phyloP scores from a whole-genome alignment of 495 filamentous ascomycete genomes.

The Hyaloscypha bicolor region DNA sequence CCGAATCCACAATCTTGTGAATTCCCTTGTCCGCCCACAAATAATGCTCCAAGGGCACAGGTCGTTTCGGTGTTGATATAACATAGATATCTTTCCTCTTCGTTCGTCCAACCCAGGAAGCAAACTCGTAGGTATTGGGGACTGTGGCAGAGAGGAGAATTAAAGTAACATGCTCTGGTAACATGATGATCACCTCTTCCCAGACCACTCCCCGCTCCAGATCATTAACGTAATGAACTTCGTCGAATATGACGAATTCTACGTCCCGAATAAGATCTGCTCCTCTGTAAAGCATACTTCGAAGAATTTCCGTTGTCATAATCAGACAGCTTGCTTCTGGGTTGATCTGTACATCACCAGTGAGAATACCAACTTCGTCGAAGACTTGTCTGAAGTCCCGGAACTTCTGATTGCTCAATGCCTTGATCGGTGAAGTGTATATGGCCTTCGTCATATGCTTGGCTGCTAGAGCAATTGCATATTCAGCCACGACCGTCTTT shows the following conservation, averaged over 20 bases:
- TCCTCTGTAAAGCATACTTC: conserved; percentile 97
- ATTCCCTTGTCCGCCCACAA: conserved; percentile 93
- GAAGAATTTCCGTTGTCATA: conserved; percentile 98
- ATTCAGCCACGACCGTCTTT: conserved; percentile 97
- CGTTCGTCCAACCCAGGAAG: conserved; percentile 96
- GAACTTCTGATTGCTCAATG: conserved; percentile 98
- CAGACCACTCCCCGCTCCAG: conserved; percentile 96
- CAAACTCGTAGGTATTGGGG: conserved; percentile 96
- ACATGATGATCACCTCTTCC: conserved; percentile 99
- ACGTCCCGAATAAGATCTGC: conserved; percentile 96
- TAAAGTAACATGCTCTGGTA: conserved; percentile 92
- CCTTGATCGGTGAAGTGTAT: conserved; percentile 98
- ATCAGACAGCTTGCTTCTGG: conserved; percentile 97
- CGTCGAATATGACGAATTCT: conserved; percentile 98
- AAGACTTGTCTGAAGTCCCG: conserved; percentile 88
- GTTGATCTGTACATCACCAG: conserved; percentile 97
- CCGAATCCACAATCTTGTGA: conserved; percentile 88
- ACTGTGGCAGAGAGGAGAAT: conserved; percentile 96
- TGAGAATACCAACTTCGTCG: conserved; percentile 94
- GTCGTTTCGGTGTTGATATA: conserved; percentile 94
- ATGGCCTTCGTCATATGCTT: conserved; percentile 99
- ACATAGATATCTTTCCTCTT: conserved; percentile 99
- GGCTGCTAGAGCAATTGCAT: conserved; percentile 91
- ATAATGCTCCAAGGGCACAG: conserved; percentile 93
- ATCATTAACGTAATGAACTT: conserved; percentile 99